Evolutionary conservation across 2,329 filamentous ascomycete species (phyloP), one percentile per base, ranked within the genome.

Genomic region (Cucurbitaria berberidis): DNA sequence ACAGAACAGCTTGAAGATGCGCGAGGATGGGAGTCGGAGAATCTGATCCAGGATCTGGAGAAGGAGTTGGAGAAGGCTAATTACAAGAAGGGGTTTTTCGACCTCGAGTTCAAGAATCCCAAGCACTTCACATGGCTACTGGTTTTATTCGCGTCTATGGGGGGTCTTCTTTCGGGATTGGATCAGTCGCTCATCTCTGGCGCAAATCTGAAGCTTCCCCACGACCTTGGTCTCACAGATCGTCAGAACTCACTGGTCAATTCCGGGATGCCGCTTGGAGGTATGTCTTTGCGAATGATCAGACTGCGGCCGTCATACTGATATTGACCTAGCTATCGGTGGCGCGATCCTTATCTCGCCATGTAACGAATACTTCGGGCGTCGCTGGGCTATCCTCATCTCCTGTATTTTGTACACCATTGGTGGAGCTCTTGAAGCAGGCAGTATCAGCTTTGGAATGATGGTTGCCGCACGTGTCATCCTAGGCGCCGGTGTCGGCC

Each of bases 181-280:
- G 88, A 91, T 66, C 88, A 91, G 74, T 88, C 85, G 40, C 78
- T 90, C 50, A 91, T 91, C 64, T 87, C 83, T 11, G 88, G 88
- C 46, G 88, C 88, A 44, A 87, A 88, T 64, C 77, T 90, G 3
- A 88, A 83, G 68, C 77, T 90, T 39, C 88, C 88, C 2, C 60
- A 70, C 0, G 85, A 86, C 39, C 77, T 90, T 1, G 66, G 76
- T 21, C 78, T 90, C 27, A 76, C 62, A 4, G 74, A 77, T 1
- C 76, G 78, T 3, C 81, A 89, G 66, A 84, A 86, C 72, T 86
- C 83, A 67, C 72, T 90, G 45, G 86, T 89, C 54, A 89, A 89
- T 72, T 83, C 86, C 1, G 86, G 84, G 32, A 89, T 90, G 83
- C 87, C 88, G 0, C 79, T 91, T 0, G 88, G 88, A 40, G 67